Percentiles rank a stretch among this genome's conserved stretches.
Conservation (phyloP, 208 protist genomes). For the Leishmania tarentolae region DNA sequence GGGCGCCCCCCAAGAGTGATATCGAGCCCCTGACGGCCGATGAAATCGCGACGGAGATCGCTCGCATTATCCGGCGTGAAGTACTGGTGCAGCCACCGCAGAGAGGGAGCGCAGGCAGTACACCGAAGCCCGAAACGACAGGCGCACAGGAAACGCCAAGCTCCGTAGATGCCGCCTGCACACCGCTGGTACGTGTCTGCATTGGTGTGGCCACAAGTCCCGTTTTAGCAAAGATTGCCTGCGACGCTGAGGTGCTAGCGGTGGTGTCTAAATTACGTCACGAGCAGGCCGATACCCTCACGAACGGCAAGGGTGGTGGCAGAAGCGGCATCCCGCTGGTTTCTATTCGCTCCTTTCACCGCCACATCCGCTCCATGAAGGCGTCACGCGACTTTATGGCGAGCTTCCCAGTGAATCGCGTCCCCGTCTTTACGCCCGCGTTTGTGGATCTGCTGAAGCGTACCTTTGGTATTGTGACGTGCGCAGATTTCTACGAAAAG, state of each 20-base stretch:
- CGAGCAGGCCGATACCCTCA: background rate
- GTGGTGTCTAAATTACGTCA: conserved; percentile 12
- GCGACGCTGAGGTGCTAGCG: conserved; percentile 53
- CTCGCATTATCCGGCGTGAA: conserved; percentile 38
- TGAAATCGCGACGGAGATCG: conserved; percentile 41
- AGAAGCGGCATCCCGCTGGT: conserved; percentile 21
- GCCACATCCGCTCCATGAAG: conserved; percentile 40
- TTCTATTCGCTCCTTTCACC: conserved; percentile 53
- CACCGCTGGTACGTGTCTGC: conserved; percentile 37
- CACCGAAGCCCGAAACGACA: background rate
- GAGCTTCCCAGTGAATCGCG: conserved; percentile 41
- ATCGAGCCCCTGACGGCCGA: conserved; percentile 38
- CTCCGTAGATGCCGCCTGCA: background rate
- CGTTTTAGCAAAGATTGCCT: conserved; percentile 85
- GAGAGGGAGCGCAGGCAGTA: background rate
- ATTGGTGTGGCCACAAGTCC: conserved; percentile 67
- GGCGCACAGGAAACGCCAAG: background rate
- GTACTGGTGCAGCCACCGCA: conserved; percentile 20
- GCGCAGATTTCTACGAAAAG: conserved; percentile 43
- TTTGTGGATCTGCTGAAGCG: conserved; percentile 57
- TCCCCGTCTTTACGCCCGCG: conserved; percentile 61
- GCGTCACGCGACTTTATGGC: conserved; percentile 49
- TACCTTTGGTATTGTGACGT: conserved; percentile 64
- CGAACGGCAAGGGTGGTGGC: background rate
- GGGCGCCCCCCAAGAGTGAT: conserved; percentile 13